Base-by-base conservation (phyloP, 495 filamentous ascomycete genomes). In the Lepraria neglecta region DNA sequence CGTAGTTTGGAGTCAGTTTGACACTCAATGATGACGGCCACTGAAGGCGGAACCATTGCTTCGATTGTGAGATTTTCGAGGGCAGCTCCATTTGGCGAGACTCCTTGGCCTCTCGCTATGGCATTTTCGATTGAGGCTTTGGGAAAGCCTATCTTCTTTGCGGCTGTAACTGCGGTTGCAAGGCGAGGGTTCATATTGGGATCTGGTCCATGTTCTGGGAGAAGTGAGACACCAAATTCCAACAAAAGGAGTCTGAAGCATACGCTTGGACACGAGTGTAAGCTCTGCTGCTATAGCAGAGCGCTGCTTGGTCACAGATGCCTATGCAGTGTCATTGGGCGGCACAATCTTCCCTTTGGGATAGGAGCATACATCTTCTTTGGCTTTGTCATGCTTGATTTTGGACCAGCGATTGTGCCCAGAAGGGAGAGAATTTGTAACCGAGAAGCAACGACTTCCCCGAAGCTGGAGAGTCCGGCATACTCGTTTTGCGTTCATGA, bases 361-460 rank as follows among this genome's bases (percentile, higher is more conserved):
- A 40, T 47, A 47, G 12, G 28, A 44, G 57, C 57, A 77, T 14
- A 71, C 71, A 74, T 97, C 92, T 64, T 83, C 83, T 65, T 84
- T 87, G 44, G 82, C 89, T 73, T 99, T 99, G 74, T 92, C 89
- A 71, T 99, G 95, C 65, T 85, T 88, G 74, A 97, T 97, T 64
- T 92, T 94, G 42, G 90, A 89, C 94, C 94, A 99, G 70, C 87
- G 59, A 71, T 84, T 96, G 74, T 96, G 90, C 40, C 92, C 91
- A 48, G 88, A 88, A 35, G 73, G 73, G 7, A 77, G 64, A 6
- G 65, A 33, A 3, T 80, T 52, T 21, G 77, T 78, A 21, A 27
- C 42, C 31, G 61, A 58, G 57, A 67, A 58, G 35, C 12, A 61
- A 42, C 60, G 64, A 14, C 48, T 28, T 45, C 61, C 42, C 14